These are phyloP conservation scores for Symbiodinium natans DNA, from an alignment of 73 alveolate species.

Conservation along the genomic window DNA sequence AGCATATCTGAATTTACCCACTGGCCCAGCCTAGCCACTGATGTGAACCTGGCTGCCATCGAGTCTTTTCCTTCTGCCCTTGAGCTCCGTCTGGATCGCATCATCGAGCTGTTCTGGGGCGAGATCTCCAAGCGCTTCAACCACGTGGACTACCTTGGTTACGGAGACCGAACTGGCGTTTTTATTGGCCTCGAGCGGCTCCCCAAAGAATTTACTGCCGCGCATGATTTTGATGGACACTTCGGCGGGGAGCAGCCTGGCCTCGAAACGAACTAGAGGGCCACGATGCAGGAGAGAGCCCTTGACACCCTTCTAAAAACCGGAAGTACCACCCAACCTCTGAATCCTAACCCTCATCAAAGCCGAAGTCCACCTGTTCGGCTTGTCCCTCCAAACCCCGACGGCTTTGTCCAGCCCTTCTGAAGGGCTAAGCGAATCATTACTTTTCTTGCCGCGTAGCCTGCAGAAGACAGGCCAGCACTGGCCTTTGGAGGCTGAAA, in stretches of 20 bases:
- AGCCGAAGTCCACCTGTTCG: too few relatives aligned
- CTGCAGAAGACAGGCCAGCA: too few relatives aligned
- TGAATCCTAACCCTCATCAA: too few relatives aligned
- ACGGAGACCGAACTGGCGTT: constrained; percentile 48
- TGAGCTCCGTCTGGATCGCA: not conserved
- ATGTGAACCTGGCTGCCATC: not conserved
- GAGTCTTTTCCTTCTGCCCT: not conserved
- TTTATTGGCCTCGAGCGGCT: constrained; percentile 54
- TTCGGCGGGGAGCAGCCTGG: constrained; percentile 53
- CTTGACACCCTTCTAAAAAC: too few relatives aligned
- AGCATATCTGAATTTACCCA: constrained; percentile 4
- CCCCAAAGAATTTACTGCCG: not conserved
- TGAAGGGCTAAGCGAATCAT: too few relatives aligned
- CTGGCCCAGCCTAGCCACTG: constrained; percentile 28
- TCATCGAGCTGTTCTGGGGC: not conserved
- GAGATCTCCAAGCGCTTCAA: not conserved
- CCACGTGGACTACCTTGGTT: constrained; percentile 31
- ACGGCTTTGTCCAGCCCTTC: too few relatives aligned
- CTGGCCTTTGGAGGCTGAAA: too few relatives aligned
- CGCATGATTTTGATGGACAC: not conserved
- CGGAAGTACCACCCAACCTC: too few relatives aligned
- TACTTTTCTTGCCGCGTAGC: too few relatives aligned
- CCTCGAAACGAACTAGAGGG: too few relatives aligned
- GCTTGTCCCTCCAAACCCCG: too few relatives aligned
- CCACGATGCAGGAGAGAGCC: too few relatives aligned